Evolutionary conservation across 2,329 filamentous ascomycete genomes (phyloP), one percentile per base, ranked within the genome.

Genomic region (Fusarium sp.): DNA sequence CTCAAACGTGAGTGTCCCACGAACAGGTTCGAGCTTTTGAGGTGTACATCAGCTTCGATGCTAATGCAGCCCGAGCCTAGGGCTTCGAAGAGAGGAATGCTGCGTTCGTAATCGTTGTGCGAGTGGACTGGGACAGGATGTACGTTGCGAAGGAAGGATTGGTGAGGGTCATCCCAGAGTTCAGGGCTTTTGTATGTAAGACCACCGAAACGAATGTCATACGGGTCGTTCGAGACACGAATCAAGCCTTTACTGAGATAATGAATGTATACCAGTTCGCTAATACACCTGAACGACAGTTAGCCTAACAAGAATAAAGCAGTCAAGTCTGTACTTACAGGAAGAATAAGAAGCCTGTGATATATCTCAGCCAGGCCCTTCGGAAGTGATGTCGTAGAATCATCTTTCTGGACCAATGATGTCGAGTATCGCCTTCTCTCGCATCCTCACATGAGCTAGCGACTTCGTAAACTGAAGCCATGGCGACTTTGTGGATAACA

Each of bases 151-250:
- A 65, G 55, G 31, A 65, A 65, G 2, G 55, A 40, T n/a, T 65
- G 62, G 15, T 47, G 62, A 1, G 31, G 40, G 0, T 65, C 62
- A 31, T 66, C 55, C 62, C 62, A 65, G 0, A 65, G 52, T 7
- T 61, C 62, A 9, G 62, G 62, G n/a, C 55, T 66, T 1, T 56
- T 41, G 16, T 33, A 15, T 18, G 18, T 65, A 11, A 65, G 56
- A 8, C 33, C 31, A 4, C 38, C 49, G 12, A 65, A 65, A 11
- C 62, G 56, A 4, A 65, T 30, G 13, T 65, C 62, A 28, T 61
- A 65, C n/a, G 62, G 62, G 13, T 65, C 62, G 30, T 66, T 66
- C 3, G 55, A n/a, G 5, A 65, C 42, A 15, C 62, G 47, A 3
- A 8, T 18, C n/a, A 62, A 15, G 8, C 47, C 38, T 6, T 15